These are phyloP conservation scores for Hyaloscypha variabilis DNA, from an alignment of 495 filamentous ascomycete species.

Conservation along the genomic window DNA sequence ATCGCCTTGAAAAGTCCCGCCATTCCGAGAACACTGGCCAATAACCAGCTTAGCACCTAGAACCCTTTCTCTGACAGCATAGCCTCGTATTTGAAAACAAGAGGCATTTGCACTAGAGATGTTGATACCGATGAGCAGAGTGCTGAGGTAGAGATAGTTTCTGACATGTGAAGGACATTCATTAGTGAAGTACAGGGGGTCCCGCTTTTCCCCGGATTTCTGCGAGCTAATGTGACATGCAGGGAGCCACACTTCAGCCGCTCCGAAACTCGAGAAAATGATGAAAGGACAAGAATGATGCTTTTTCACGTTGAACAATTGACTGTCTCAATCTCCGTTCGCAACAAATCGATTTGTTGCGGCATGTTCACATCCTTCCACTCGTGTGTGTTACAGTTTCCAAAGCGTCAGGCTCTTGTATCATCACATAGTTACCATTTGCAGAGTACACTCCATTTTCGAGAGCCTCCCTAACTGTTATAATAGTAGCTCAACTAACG, in stretches of 20 bases:
- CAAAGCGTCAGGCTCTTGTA: no score
- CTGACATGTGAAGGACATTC: neutral
- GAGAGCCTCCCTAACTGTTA: no score
- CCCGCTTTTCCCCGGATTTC: neutral
- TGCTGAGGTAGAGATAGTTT: neutral
- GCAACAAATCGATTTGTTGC: no score
- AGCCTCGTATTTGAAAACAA: neutral
- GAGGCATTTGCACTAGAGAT: neutral
- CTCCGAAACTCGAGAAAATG: no score
- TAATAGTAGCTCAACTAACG: no score
- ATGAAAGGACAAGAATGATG: no score
- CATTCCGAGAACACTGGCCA: conserved; percentile 19
- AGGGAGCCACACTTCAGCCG: neutral
- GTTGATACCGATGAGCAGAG: neutral
- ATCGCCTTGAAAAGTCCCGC: conserved; percentile 47
- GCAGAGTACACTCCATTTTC: no score
- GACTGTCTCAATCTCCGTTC: no score
- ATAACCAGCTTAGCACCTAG: neutral
- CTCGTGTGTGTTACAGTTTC: no score
- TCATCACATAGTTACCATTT: no score
- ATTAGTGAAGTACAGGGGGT: neutral
- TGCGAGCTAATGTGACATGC: neutral
- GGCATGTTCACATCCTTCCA: no score
- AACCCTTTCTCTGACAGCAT: neutral
- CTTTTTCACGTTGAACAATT: no score